Base-by-base conservation (phyloP, 2,329 filamentous ascomycete species). In the Fusarium cicatricum region DNA sequence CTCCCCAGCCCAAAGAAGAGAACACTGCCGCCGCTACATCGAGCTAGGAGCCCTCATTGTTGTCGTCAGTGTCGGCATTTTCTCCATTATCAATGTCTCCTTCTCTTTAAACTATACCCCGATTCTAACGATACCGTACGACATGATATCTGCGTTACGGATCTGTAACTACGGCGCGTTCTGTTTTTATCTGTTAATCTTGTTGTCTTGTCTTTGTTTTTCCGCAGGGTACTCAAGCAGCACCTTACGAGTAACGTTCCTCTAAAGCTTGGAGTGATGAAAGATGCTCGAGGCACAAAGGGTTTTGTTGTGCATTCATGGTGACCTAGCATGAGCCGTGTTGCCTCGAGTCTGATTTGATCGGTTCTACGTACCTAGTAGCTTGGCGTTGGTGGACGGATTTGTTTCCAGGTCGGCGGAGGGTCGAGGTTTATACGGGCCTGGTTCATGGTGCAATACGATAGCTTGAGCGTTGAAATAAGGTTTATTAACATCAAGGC, bases 1-100 rank as follows among this genome's bases (percentile, higher is more conserved):
- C 74, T 28, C 74, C 73, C 21, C 74, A 75, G 47, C 74, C 74
- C 32, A 75, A 74, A 60, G 74, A 76, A 45, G 74, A 77, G 61
- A 58, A 70, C 26, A 63, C 52, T 40, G 38, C 58, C 44, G 52
- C 63, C 40, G 56, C 68, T 37, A 41, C 62, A 34, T 68, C 71
- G 43, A 71, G 63, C 60, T 74, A 73, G 70, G 62, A 61, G 46
- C 52, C 49, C 38, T 32, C 33, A 41, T 60, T 55, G 32, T 53
- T 55, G 38, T 32, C 31, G 42, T 60, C 56, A 33, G 55, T 56
- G 48, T 46, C 56, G 59, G 60, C 52, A 46, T 52, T 53, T 29
- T 26, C 53, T 55, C 36, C 48, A 37, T 26, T 16, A 23, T 39
- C 49, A 37, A 15, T 44, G 26, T 17, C 42, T 11, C 36, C 40